Base-by-base conservation (phyloP, 805 yeast species). In the Dipodascopsis tothii region DNA sequence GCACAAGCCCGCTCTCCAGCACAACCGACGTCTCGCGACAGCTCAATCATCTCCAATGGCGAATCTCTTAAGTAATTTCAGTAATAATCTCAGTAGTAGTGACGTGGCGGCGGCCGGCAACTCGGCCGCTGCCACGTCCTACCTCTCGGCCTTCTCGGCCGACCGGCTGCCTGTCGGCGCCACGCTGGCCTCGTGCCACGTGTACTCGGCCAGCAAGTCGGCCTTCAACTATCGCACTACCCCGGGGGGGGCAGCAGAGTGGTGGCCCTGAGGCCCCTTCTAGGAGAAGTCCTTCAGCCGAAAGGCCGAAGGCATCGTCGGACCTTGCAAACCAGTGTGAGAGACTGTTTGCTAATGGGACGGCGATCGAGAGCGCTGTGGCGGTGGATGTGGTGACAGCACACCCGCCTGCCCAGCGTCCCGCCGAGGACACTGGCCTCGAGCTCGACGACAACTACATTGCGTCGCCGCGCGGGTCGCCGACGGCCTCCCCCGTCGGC, bases 231-330 rank as follows among this genome's bases (percentile, higher is more conserved):
- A 54, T 40, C 51, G 56, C 50, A 45, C 56, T 45, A 41, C 56
- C 50, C 46, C 49, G 54, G 57, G 51, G 25, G 52, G 56, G 40
- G 58, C 41, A 43, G 51, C 58, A 40, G 57, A 54, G 58, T 54
- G 58, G 58, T 58, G 56, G 40, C 54, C 58, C 58, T 54, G 58
- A 54, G 58, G 58, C 41, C 48, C 58, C 45, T 33, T 23, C 19
- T 27, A 40, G 41, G 33, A 33, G 46, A 54, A 54, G 58, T 28
- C 58, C 58, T 53, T 54, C 51, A 22, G 54, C 50, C 16, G 46
- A 41, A 25, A 23, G 32, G 45, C 52, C 41, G 54, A 50, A 55
- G 58, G 58, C 58, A 43, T 54, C 57, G 55, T 38, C 43, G 54
- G 54, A 40, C 45, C 52, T 54, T 50, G 54, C 56, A 40, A 25